Base-by-base conservation (phyloP, 2,329 filamentous ascomycete species). In the Verticillium alfalfae region DNA sequence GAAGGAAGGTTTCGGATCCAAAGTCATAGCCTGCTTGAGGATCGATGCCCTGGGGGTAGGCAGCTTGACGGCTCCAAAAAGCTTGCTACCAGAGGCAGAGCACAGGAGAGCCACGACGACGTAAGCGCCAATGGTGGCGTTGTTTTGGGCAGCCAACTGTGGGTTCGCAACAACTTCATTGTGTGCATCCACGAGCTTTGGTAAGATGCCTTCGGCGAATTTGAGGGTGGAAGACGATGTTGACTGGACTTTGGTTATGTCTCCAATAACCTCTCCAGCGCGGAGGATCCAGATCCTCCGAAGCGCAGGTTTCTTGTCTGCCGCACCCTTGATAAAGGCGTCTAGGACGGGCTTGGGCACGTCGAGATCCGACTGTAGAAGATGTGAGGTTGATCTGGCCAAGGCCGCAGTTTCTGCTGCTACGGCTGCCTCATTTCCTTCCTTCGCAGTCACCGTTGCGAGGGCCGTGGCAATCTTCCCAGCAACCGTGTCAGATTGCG, bases 361-460 rank as follows among this genome's bases (percentile, higher is more conserved):
- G 39, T 87, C 81, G 1, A 81, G 74, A 31, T 80, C 84, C 34
- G 85, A 80, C n/a, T 82, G 75, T 16, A 97, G 71, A 41, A 90
- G 79, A 69, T 84, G 85, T 12, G 78, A 76, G 38, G 89, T 77
- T 68, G 91, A 89, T 63, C 84, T 84, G 60, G 86, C 83, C 61
- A 98, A 81, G 5, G 91, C 84, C 38, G 82, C 81, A 7, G 93
- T 87, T 73, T 97, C 92, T 10, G 91, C 88, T 52, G 85, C 82
- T 34, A 97, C 79, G 52, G 93, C 93, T 39, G 83, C 78, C 73
- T 99, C 95, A 68, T 96, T 98, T 8, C 93, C 88, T 76, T 99
- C 95, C 70, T 97, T 97, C 7, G 84, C 77, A 18, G 90, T 88
- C 15, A 92, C 80, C 18, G 86, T 76, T 7, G 89, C 85, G 62